Percentiles rank a stretch among this genome's conserved stretches.
phyloP scores from a whole-genome alignment of 345 rosid species.

The Raphanus raphanistrum region DNA sequence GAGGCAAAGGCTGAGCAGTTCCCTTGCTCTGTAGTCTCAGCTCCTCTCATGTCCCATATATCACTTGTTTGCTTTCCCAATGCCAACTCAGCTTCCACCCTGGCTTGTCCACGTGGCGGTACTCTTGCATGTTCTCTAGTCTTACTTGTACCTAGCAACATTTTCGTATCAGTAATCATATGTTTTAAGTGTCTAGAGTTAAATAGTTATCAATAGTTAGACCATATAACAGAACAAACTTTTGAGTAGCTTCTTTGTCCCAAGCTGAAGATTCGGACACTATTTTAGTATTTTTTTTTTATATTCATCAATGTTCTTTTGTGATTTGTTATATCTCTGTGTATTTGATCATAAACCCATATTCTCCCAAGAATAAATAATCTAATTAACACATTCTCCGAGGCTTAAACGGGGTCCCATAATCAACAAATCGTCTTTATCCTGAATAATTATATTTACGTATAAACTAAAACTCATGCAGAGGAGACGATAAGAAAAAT shows the following conservation, averaged over 20 bases:
- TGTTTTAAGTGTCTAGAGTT: background rate
- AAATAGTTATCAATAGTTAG: background rate
- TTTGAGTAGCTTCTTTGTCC: slow-evolving; percentile 11
- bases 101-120: slow-evolving; percentile 74
- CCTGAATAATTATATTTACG: no score
- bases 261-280: slow-evolving; percentile 29
- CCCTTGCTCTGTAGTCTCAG: slow-evolving; percentile 85
- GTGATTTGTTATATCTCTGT: background rate
- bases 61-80: slow-evolving; percentile 64
- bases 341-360: slow-evolving; percentile 30
- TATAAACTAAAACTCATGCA: background rate
- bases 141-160: slow-evolving; percentile 53
- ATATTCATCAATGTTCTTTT: background rate
- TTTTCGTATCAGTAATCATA: background rate
- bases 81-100: slow-evolving; percentile 84
- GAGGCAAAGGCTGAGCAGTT: slow-evolving; percentile 61
- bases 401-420: no score
- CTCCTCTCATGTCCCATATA: slow-evolving; percentile 77
- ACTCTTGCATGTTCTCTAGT: slow-evolving; percentile 61
- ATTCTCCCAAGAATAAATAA: background rate
- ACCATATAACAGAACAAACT: slow-evolving; percentile 18
- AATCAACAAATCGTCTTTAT: no score
- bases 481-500: no score
- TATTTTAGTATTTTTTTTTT: background rate
- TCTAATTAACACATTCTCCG: no score